phyloP scores from a whole-genome alignment of 257 asterid species.

The Solanum arcanum region DNA sequence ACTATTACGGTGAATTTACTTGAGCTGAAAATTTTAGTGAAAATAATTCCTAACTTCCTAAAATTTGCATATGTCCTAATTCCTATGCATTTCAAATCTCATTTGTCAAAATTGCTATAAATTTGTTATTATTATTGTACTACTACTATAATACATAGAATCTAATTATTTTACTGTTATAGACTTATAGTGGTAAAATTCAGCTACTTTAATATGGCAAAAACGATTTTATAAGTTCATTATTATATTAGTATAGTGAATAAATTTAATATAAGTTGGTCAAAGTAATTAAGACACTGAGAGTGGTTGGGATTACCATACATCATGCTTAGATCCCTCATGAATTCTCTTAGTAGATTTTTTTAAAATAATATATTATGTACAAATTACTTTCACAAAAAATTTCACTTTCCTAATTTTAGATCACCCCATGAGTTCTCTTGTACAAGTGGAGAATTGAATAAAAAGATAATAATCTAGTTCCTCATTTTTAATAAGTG shows the following conservation, averaged over 20 bases:
- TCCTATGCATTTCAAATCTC: too few species aligned
- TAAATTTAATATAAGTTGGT: neutral
- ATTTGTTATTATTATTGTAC: neutral
- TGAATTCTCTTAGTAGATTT: neutral
- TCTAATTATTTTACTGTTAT: neutral
- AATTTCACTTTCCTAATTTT: neutral
- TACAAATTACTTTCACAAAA: neutral
- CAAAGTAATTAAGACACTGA: neutral
- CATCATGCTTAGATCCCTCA: neutral
- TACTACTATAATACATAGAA: neutral
- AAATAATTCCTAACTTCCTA: neutral
- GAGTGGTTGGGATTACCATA: neutral
- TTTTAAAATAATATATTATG: neutral
- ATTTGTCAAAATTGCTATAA: too few species aligned
- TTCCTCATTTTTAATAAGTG: neutral
- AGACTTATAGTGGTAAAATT: neutral
- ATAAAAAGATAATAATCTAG: neutral
- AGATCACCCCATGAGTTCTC: neutral
- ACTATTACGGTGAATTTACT: neutral
- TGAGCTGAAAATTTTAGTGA: neutral
- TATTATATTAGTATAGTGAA: neutral
- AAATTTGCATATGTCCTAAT: too few species aligned
- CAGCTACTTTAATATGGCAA: neutral
- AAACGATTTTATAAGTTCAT: neutral
- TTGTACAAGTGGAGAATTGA: neutral